Conservation (phyloP, 306 rosid genomes). For the Inga laurina region DNA sequence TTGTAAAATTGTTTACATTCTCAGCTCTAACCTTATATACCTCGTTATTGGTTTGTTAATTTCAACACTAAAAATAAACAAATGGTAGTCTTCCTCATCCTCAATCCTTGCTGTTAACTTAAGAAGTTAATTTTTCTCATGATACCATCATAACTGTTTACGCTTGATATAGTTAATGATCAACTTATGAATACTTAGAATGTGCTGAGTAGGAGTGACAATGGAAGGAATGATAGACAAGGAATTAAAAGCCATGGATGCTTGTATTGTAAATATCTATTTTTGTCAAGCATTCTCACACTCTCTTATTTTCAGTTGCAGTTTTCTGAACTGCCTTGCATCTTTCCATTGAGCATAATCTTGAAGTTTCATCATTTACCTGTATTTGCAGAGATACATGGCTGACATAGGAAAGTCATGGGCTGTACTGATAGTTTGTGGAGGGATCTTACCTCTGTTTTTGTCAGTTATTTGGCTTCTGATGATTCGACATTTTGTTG, state of each 20-base stretch:
- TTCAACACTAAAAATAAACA: neutral
- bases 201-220: conserved; percentile 6
- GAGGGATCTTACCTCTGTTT: conserved; percentile 88
- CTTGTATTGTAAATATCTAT: conserved; percentile 5
- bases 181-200: neutral
- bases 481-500: conserved; percentile 92
- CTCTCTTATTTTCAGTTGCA: conserved; percentile 2
- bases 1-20: conserved; percentile 13
- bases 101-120: neutral
- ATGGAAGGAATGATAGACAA: neutral
- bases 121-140: neutral
- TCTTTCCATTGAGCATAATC: conserved; percentile 20
- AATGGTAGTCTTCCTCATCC: neutral
- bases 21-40: neutral
- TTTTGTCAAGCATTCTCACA: neutral
- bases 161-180: conserved; percentile 3
- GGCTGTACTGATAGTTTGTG: conserved; percentile 96
- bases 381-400: conserved; percentile 84
- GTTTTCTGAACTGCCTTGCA: neutral
- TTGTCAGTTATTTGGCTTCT: conserved; percentile 93
- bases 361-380: neutral
- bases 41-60: conserved; percentile 15
- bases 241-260: neutral
- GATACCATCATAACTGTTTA: neutral
- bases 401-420: conserved; percentile 95